These are phyloP conservation scores for Trametes meyenii DNA, from an alignment of 768 basidiomycete species.

Conservation along the genomic window DNA sequence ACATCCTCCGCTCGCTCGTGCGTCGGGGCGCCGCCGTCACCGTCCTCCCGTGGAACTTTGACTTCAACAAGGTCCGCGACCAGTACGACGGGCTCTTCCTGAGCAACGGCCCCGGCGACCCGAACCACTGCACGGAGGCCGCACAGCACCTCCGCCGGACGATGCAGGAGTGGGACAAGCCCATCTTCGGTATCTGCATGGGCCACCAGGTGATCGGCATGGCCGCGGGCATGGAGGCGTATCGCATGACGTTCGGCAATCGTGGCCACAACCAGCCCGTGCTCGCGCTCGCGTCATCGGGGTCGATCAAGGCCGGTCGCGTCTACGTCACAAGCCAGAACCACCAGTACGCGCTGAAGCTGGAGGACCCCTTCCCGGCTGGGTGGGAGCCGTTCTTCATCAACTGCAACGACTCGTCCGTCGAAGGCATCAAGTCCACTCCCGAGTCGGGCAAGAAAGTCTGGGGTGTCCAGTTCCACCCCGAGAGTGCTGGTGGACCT, in stretches of 20 bases:
- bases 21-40: conserved; percentile 91
- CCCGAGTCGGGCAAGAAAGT: conserved; percentile 84
- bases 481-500: conserved; percentile 97
- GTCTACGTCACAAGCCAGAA: conserved; percentile 99
- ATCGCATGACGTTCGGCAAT: conserved; percentile 99
- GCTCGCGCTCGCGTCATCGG: conserved; percentile 88
- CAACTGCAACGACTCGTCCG: conserved; percentile 98
- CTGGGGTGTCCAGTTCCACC: conserved; percentile 99
- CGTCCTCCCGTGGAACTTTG: conserved; percentile 96
- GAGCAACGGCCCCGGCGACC: conserved; percentile 96
- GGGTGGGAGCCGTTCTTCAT: conserved; percentile 99
- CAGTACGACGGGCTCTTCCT: conserved; percentile 94
- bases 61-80: conserved; percentile 91
- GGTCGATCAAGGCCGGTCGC: conserved; percentile 92
- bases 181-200: conserved; percentile 99
- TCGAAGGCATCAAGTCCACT: conserved; percentile 98
- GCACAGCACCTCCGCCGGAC: conserved; percentile 80
- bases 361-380: conserved; percentile 92
- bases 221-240: conserved; percentile 95
- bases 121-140: conserved; percentile 84
- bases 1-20: conserved; percentile 91
- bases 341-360: conserved; percentile 95
- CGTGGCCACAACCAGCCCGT: conserved; percentile 99
- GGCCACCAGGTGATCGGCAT: conserved; percentile 98
- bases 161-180: conserved; percentile 86